Evolutionary conservation across 495 filamentous ascomycete species (phyloP).

Genomic region (Lasiosphaeria ovina): DNA sequence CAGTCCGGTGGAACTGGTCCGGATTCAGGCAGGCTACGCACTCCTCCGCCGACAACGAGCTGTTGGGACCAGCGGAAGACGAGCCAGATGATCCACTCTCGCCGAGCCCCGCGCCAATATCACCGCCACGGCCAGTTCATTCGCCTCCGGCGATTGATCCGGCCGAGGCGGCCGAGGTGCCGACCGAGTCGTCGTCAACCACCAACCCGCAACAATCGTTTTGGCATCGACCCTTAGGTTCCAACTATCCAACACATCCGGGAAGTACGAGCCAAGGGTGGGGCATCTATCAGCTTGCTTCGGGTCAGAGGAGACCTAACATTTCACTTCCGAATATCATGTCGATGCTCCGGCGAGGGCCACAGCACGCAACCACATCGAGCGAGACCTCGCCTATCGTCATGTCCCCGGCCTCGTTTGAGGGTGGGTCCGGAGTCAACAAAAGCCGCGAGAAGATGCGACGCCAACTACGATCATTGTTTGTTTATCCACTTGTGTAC

Average conservation of each 20-base stretch:
- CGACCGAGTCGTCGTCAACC: slow-evolving; percentile 4
- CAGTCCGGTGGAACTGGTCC: slow-evolving; percentile 38
- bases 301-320: slow-evolving; percentile 1
- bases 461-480: slow-evolving; percentile 64
- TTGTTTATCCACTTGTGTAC: slow-evolving; percentile 71
- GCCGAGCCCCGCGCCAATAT: neutral
- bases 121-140: slow-evolving; percentile 18
- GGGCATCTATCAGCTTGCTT: slow-evolving; percentile 2
- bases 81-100: slow-evolving; percentile 17
- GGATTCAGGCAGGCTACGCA: slow-evolving; percentile 28
- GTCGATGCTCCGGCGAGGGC: slow-evolving; percentile 12
- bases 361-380: neutral
- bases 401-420: slow-evolving; percentile 8
- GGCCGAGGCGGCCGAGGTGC: neutral
- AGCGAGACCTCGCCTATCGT: slow-evolving; percentile 9
- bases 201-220: neutral
- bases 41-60: slow-evolving; percentile 4
- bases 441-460: slow-evolving; percentile 54
- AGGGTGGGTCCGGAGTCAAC: slow-evolving; percentile 27
- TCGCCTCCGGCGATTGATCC: neutral
- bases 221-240: slow-evolving; percentile 10
- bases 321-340: slow-evolving; percentile 26
- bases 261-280: neutral
- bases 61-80: slow-evolving; percentile 13
- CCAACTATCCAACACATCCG: slow-evolving; percentile 1